Percentiles rank a stretch among this genome's conserved stretches.
These are phyloP conservation scores for Naumovozyma baii DNA, from an alignment of 805 yeast genomes.

Conservation along the genomic window DNA sequence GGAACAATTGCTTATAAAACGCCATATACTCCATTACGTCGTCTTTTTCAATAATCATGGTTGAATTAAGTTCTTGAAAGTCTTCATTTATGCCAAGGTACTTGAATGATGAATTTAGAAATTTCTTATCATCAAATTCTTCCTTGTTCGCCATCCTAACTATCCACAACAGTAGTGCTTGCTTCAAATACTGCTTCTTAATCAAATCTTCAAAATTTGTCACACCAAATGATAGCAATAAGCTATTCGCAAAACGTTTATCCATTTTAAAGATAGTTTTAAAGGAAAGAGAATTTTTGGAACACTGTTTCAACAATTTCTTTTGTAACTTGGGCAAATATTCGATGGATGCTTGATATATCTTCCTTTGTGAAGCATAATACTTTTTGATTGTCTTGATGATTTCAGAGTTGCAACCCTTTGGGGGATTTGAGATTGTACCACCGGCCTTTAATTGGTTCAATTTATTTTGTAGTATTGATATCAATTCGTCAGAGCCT, in stretches of 20 bases:
- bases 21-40: constrained; percentile 48
- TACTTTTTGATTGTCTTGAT: constrained; percentile 36
- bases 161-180: constrained; percentile 52
- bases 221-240: constrained; percentile 49
- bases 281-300: constrained; percentile 36
- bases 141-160: constrained; percentile 46
- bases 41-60: constrained; percentile 36
- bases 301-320: constrained; percentile 38
- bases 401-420: constrained; percentile 17
- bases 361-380: constrained; percentile 38
- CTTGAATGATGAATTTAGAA: constrained; percentile 19
- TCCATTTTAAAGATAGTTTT: constrained; percentile 52
- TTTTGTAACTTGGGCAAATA: constrained; percentile 18
- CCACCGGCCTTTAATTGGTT: constrained; percentile 31
- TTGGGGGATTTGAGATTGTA: constrained; percentile 13
- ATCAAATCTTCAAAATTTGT: constrained; percentile 43
- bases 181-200: constrained; percentile 42
- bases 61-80: constrained; percentile 32
- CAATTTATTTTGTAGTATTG: constrained; percentile 44
- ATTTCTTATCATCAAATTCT: constrained; percentile 23
- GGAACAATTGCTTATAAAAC: constrained; percentile 45
- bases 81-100: constrained; percentile 11
- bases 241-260: constrained; percentile 41
- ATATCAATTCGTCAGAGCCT: constrained; percentile 46
- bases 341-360: constrained; percentile 40